Conservation (phyloP, 805 yeast genomes). For the Metschnikowia similis region DNA sequence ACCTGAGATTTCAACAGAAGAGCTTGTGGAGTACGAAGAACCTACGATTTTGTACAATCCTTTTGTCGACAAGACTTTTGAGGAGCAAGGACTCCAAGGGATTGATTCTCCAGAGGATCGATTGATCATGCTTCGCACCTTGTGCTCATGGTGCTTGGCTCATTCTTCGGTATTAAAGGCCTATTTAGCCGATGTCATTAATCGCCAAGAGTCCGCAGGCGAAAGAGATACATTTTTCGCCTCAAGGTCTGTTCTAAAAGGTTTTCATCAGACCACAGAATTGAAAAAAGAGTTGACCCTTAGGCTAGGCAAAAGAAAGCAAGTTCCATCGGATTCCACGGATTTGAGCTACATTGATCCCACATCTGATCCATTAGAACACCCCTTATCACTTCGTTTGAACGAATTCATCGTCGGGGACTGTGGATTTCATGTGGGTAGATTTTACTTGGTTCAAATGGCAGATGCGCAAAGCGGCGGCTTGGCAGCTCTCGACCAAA, state of each 20-base stretch:
- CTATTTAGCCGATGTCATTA: conserved; percentile 21
- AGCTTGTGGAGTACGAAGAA: conserved; percentile 12
- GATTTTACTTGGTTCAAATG: conserved; percentile 37
- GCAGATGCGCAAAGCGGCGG: conserved; percentile 34
- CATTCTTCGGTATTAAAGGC: conserved; percentile 28
- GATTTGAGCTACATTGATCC: conserved; percentile 33
- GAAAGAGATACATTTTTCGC: conserved; percentile 37
- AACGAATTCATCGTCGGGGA: conserved; percentile 38
- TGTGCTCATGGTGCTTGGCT: conserved; percentile 35
- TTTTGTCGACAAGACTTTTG: conserved; percentile 24
- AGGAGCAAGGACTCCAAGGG: conserved; percentile 29
- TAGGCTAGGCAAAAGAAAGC: conserved; percentile 26
- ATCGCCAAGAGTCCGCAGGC: conserved; percentile 34
- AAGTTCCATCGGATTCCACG: conserved; percentile 6
- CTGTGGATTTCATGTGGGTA: conserved; percentile 36
- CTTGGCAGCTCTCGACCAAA: conserved; percentile 29
- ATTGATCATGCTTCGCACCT: conserved; percentile 31
- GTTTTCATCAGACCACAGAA: conserved; percentile 29
- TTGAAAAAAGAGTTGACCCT: conserved; percentile 28
- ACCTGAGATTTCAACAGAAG: conserved; percentile 18
- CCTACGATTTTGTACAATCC: conserved; percentile 20
- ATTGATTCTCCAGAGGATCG: conserved; percentile 30
- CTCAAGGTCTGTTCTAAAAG: conserved; percentile 32
- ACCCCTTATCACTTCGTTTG: conserved; percentile 30
- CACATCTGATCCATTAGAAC: conserved; percentile 32